Evolutionary conservation across 2,329 filamentous ascomycete species (phyloP).

Genomic region (Hypoxylon sp.): DNA sequence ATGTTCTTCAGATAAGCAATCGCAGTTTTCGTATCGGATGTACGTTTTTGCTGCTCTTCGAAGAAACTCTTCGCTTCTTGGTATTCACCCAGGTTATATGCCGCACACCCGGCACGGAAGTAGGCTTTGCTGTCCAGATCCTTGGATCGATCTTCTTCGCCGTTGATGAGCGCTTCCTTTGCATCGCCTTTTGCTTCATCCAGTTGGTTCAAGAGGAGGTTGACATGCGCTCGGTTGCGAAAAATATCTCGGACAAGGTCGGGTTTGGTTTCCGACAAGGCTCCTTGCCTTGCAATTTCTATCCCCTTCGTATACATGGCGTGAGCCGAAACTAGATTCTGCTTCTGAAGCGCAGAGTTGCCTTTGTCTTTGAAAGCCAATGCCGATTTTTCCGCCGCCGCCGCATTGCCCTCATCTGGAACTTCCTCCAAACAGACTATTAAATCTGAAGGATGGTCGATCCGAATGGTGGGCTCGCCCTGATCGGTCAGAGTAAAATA

Average conservation of each 20-base stretch:
- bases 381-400: conserved; percentile 18
- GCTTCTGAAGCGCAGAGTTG: conserved; percentile 42
- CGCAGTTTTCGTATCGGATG: conserved; percentile 37
- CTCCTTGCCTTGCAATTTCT: conserved; percentile 5
- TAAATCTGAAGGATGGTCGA: conserved; percentile 48
- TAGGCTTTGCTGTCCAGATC: conserved; percentile 47
- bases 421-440: conserved; percentile 23
- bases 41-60: conserved; percentile 37
- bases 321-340: conserved; percentile 35
- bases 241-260: conserved; percentile 45
- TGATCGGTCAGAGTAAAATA: conserved; percentile 55
- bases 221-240: conserved; percentile 46
- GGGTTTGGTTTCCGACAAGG: neutral
- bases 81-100: conserved; percentile 45
- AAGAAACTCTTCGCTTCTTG: conserved; percentile 39
- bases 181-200: conserved; percentile 48
- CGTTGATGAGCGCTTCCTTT: conserved; percentile 42
- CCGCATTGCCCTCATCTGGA: neutral
- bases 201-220: conserved; percentile 44
- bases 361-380: conserved; percentile 43
- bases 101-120: conserved; percentile 45
- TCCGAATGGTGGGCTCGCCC: conserved; percentile 52
- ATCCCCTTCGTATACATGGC: conserved; percentile 44
- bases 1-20: conserved; percentile 34
- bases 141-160: conserved; percentile 16